Base-by-base conservation (phyloP, 768 basidiomycete species). In the Boletus sensibilis region DNA sequence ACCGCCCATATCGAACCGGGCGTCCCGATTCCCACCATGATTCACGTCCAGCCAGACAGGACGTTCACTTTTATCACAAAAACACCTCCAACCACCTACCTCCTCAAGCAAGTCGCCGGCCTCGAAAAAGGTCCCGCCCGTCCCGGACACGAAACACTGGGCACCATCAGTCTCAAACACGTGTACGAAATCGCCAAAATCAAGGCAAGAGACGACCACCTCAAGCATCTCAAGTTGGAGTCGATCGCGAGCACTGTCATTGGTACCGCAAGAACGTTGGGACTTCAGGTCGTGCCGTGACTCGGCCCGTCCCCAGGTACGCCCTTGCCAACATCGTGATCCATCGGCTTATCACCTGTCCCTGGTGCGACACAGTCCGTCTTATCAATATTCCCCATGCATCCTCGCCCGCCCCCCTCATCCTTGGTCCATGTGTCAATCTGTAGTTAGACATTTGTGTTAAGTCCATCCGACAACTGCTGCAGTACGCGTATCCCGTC, bases 111-210 rank as follows among this genome's bases (percentile, higher is more conserved):
- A 71, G 88, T 90, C 39, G 86, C 93, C 41, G 90, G 89, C 14
- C 84, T 98, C 67, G 90, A 93, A 68, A 94, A 94, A 75, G 96
- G 94, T 16, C 85, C 92, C 45, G 90, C 85, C 42, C 85, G 85
- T 67, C 87, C 92, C 65, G 85, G 92, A 55, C 83, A 89, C 75
- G 87, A 90, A 67, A 77, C 80, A 57, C 78, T 84, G 58, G 92
- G 88, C 48, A 93, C 90, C 44, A 81, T 98, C 72, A 90, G 84
- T 68, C 81, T 98, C 66, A 99, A 99, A 79, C 95, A 98, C 79
- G 83, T 98, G 70, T 98, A 94, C 74, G 97, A 98, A 79, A 97
- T 99, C 70, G 93, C 96, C 37, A 96, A 92, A 81, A 90, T 99
- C 73, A 99, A 99, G 78, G 82, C 85, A 51, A 84, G 81, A 67